Percentiles rank a stretch among this genome's conserved stretches.
Evolutionary conservation across 2,329 filamentous ascomycete genomes (phyloP).

Genomic region (Xylariaceae sp.): DNA sequence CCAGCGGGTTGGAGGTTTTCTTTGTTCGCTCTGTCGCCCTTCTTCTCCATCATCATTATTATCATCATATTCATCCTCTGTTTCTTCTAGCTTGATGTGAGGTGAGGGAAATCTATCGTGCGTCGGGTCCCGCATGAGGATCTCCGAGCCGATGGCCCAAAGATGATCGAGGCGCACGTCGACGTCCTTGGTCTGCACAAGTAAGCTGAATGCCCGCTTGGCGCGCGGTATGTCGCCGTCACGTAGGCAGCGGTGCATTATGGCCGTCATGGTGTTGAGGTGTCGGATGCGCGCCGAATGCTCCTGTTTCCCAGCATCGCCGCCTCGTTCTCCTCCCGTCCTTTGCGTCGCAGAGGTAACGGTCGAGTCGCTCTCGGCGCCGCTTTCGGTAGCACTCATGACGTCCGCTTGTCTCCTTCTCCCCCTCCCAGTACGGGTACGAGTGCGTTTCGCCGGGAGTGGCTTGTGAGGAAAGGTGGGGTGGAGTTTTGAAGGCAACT

Average conservation of each 20-base stretch:
- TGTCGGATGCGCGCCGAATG: constrained; percentile 47
- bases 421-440: background rate
- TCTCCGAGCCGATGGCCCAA: constrained; percentile 83
- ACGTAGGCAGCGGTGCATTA: constrained; percentile 70
- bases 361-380: constrained; percentile 5
- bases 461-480: constrained; percentile 51
- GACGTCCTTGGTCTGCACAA: constrained; percentile 58
- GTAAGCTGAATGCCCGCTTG: constrained; percentile 68
- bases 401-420: background rate
- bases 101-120: background rate
- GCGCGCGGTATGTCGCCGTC: constrained; percentile 68
- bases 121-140: constrained; percentile 61
- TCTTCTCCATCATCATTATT: background rate
- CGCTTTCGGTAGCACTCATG: background rate
- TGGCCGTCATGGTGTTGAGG: constrained; percentile 61
- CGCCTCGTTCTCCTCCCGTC: constrained; percentile 12
- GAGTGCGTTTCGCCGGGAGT: constrained; percentile 22
- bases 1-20: constrained; percentile 32
- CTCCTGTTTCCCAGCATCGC: constrained; percentile 5
- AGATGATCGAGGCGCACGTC: constrained; percentile 67
- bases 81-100: background rate
- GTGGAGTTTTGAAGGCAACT: constrained; percentile 35
- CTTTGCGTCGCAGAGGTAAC: background rate
- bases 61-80: constrained; percentile 13
- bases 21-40: constrained; percentile 6